Evolutionary conservation across 306 rosid genomes (phyloP).

Genomic region (Quercus agrifolia): DNA sequence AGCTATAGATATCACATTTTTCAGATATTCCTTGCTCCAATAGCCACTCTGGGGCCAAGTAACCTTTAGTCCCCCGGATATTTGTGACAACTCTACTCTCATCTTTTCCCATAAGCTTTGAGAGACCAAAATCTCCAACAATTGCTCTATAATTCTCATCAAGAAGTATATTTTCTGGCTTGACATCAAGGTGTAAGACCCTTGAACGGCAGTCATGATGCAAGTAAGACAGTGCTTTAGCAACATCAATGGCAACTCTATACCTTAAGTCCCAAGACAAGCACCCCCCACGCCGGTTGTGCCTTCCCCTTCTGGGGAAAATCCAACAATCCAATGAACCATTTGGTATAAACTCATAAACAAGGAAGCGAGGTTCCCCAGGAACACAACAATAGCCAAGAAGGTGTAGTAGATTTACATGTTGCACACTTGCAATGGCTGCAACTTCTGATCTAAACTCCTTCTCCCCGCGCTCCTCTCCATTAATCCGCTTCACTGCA

Average conservation of each 20-base stretch:
- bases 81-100: slow-evolving; percentile 65
- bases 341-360: slow-evolving; percentile 66
- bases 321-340: slow-evolving; percentile 90
- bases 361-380: slow-evolving; percentile 56
- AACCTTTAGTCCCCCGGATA: slow-evolving; percentile 82
- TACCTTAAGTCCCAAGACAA: slow-evolving; percentile 69
- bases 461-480: slow-evolving; percentile 62
- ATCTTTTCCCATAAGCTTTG: slow-evolving; percentile 71
- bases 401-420: slow-evolving; percentile 69
- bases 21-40: slow-evolving; percentile 79
- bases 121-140: slow-evolving; percentile 76
- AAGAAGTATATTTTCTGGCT: slow-evolving; percentile 85
- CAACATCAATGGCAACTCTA: slow-evolving; percentile 71
- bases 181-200: slow-evolving; percentile 79
- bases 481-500: slow-evolving; percentile 68
- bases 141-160: slow-evolving; percentile 63
- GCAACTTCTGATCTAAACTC: slow-evolving; percentile 87
- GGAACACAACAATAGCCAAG: slow-evolving; percentile 67
- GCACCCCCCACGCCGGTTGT: slow-evolving; percentile 41
- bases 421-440: slow-evolving; percentile 87
- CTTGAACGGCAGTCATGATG: slow-evolving; percentile 85
- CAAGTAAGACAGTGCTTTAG: slow-evolving; percentile 68
- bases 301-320: slow-evolving; percentile 36
- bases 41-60: slow-evolving; percentile 93
- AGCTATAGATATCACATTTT: slow-evolving; percentile 76